phyloP scores from a whole-genome alignment of 805 yeast genomes.

The Cyberlindnera maritima region DNA sequence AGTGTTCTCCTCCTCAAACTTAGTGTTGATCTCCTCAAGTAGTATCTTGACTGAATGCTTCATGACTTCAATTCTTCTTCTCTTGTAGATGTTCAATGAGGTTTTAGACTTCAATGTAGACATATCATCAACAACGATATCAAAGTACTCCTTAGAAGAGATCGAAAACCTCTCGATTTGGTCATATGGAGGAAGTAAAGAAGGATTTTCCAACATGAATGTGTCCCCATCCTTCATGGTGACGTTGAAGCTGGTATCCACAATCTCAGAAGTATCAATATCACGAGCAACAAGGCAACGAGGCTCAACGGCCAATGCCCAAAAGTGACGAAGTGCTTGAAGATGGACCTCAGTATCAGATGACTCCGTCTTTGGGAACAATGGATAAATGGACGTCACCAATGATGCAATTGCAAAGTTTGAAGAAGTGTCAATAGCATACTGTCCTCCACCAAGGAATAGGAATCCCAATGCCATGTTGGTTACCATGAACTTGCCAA shows the following conservation, averaged over 20 bases:
- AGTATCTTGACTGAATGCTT: slow-evolving; percentile 34
- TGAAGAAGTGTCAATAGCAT: slow-evolving; percentile 60
- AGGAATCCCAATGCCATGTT: slow-evolving; percentile 84
- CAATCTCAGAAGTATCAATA: slow-evolving; percentile 55
- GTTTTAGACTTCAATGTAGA: slow-evolving; percentile 29
- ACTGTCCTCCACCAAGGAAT: slow-evolving; percentile 91
- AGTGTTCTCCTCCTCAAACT: slow-evolving; percentile 13
- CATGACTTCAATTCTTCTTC: slow-evolving; percentile 30
- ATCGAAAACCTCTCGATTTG: slow-evolving; percentile 48
- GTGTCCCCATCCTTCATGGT: slow-evolving; percentile 37
- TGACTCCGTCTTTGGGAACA: slow-evolving; percentile 48
- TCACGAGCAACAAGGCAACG: slow-evolving; percentile 80
- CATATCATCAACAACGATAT: slow-evolving; percentile 40
- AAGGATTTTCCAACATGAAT: slow-evolving; percentile 50
- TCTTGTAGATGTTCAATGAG: slow-evolving; percentile 48
- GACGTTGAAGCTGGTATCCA: slow-evolving; percentile 41
- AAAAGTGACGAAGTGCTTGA: slow-evolving; percentile 84
- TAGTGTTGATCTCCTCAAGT: slow-evolving; percentile 21
- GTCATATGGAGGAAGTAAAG: slow-evolving; percentile 60
- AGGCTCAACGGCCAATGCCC: slow-evolving; percentile 82
- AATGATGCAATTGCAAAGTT: slow-evolving; percentile 66
- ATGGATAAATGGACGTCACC: slow-evolving; percentile 75
- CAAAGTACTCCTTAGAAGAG: slow-evolving; percentile 47
- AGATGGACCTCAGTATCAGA: slow-evolving; percentile 58
- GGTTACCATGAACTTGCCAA: slow-evolving; percentile 73